Conservation (phyloP, 805 yeast genomes). For the Blastobotrys terrestris region DNA sequence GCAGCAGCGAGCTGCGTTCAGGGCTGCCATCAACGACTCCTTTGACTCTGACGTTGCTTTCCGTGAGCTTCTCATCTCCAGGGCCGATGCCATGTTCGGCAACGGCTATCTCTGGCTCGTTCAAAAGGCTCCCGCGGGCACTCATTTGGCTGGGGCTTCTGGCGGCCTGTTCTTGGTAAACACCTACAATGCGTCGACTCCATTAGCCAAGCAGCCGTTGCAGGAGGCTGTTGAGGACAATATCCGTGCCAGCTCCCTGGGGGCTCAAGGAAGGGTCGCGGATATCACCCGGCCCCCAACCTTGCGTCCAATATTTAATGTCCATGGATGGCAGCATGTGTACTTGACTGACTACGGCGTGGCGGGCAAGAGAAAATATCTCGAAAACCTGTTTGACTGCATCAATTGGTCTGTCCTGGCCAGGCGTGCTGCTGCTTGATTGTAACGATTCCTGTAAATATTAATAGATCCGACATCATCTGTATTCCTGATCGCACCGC, state of each 20-base stretch:
- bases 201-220: conserved; percentile 39
- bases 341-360: conserved; percentile 83
- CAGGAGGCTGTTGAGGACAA: not conserved
- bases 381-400: conserved; percentile 68
- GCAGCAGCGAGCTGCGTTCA: conserved; percentile 9
- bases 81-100: conserved; percentile 75
- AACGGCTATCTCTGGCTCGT: conserved; percentile 94
- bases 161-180: conserved; percentile 37
- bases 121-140: conserved; percentile 10
- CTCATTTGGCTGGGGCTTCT: not conserved
- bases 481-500: too few relatives aligned
- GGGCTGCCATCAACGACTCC: conserved; percentile 30
- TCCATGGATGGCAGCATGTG: conserved; percentile 83
- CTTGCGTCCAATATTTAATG: conserved; percentile 54
- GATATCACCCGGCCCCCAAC: not conserved
- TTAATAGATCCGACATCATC: not conserved
- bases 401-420: conserved; percentile 64
- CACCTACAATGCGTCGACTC: conserved; percentile 90
- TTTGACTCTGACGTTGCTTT: conserved; percentile 80
- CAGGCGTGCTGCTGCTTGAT: conserved; percentile 5
- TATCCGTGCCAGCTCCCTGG: not conserved
- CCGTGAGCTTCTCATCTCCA: conserved; percentile 62
- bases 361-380: conserved; percentile 61
- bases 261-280: not conserved
- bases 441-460: not conserved